Base-by-base conservation (phyloP, 1,284 basidiomycete genomes). In the Ceratobasidium sp. region DNA sequence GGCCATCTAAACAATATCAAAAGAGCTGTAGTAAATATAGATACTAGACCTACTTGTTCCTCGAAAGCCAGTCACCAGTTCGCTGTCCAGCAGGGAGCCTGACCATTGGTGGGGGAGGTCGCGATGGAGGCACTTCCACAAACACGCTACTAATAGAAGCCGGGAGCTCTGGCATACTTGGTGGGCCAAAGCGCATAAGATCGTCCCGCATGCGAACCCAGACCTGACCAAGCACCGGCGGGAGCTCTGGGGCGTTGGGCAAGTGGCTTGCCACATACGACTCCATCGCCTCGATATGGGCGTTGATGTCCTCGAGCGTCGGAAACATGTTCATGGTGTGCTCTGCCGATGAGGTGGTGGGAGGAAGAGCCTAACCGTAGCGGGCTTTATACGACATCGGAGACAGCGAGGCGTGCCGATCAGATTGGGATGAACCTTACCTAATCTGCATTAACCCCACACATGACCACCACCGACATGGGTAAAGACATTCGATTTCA, bases 121-220 rank as follows among this genome's bases (percentile, higher is more conserved):
- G 90, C 20, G 82, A 80, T 10, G 80, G 70, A 2, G 92, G 92
- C 3, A 94, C 88, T 78, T 93, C 89, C 79, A 94, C 93, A 79
- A 90, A 87, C 3, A 91, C 92, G 52, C 92, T 84, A 79, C 86
- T 87, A 41, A 92, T 87, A 6, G 80, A 79, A 35, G 91, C 88
- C 46, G 90, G 89, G 77, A 94, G 87, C 68, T 88, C 85, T n/a
- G 91, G 88, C 70, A 93, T 80, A 41, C 85, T 87, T 77, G 88
- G 87, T 27, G 93, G 93, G 35, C 93, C 93, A 83, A 93, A 94
- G 69, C 93, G 90, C 67, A 92, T 88, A 80, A 95, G 89, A 82
- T 95, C 93, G 35, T 89, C 85, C 91, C 92, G 94, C 76, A 94
- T 86, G 57, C 91, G 88, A 80, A 91, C 88, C n/a, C 92, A 84